Conservation (phyloP, 208 protist genomes). For the Histomonas meleagridis region DNA sequence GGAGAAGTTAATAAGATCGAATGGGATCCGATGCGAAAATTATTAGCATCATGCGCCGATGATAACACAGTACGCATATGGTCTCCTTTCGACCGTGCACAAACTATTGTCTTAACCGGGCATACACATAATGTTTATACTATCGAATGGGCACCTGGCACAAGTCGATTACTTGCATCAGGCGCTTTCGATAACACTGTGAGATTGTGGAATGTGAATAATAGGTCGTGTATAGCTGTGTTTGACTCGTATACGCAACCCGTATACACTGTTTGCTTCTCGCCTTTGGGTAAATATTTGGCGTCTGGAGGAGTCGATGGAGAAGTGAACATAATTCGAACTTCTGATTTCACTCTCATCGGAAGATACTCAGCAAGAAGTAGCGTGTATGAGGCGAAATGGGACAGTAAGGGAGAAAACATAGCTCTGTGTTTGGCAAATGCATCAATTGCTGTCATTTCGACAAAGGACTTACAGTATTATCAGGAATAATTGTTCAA, state of each 20-base stretch:
- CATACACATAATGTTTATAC: background rate
- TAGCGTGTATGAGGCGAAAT: background rate
- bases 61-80: slow-evolving; percentile 63
- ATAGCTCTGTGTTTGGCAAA: background rate
- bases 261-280: background rate
- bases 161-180: background rate
- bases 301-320: background rate
- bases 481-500: background rate
- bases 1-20: slow-evolving; percentile 68
- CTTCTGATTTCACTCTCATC: background rate
- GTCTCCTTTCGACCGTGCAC: background rate
- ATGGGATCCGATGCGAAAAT: slow-evolving; percentile 61
- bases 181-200: background rate
- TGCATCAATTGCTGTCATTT: background rate
- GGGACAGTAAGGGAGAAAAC: background rate
- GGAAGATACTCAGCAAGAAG: background rate
- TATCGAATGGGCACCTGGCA: background rate
- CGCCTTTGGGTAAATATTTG: background rate
- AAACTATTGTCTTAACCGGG: background rate
- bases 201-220: background rate
- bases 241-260: background rate
- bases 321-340: background rate
- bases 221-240: background rate
- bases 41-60: slow-evolving; percentile 71
- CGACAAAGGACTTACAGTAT: background rate